Percentiles rank a stretch among this genome's conserved stretches.
These are phyloP conservation scores for Lyophyllum atratum DNA, from an alignment of 768 basidiomycete genomes.

Conservation along the genomic window DNA sequence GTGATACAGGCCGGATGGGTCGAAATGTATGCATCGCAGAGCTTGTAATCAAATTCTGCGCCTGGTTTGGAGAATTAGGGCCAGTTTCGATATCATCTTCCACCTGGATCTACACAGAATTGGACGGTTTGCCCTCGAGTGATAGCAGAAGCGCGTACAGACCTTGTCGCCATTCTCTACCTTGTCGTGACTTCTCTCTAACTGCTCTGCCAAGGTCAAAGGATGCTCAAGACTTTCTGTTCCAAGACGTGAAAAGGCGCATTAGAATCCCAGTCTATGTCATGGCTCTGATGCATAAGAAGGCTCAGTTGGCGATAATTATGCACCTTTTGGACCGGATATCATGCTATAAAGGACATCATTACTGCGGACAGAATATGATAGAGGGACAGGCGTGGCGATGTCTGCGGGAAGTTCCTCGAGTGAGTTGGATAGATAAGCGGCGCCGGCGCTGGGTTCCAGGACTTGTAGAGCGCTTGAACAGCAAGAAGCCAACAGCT, in stretches of 20 bases:
- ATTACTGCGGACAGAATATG: constrained; percentile 28
- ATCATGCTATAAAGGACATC: constrained; percentile 31
- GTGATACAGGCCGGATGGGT: constrained; percentile 31
- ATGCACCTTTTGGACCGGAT: constrained; percentile 22
- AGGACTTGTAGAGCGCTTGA: neutral
- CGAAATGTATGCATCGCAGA: neutral
- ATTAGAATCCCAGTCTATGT: neutral
- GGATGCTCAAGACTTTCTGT: constrained; percentile 7
- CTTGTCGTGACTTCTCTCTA: constrained; percentile 4
- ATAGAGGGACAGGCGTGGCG: constrained; percentile 30
- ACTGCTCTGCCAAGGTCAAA: constrained; percentile 13
- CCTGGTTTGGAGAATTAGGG: neutral
- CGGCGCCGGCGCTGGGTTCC: neutral
- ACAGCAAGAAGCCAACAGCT: neutral
- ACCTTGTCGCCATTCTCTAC: neutral
- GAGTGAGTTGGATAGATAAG: neutral
- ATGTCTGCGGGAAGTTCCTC: constrained; percentile 10
- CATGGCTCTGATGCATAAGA: neutral
- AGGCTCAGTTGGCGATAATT: neutral
- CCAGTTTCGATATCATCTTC: neutral
- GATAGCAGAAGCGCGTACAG: neutral
- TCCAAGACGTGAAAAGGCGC: neutral
- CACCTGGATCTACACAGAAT: neutral
- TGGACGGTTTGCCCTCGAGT: neutral
- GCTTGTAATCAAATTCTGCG: neutral